phyloP scores from a whole-genome alignment of 1,139 yeast species.

The Taphrina sp. region DNA sequence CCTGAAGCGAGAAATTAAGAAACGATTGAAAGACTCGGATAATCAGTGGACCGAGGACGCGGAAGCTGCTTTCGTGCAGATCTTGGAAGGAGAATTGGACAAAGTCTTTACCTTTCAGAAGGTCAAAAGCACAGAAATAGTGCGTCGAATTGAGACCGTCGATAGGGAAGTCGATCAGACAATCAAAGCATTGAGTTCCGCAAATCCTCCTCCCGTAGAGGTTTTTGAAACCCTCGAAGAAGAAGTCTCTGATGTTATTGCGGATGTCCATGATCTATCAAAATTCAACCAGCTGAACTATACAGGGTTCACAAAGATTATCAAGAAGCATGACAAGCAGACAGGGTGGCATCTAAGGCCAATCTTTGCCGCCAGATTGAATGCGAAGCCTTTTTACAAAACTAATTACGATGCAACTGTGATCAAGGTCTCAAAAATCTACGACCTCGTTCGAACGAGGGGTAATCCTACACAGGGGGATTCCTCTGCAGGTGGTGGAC shows the following conservation, averaged over 20 bases:
- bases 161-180: slow-evolving; percentile 61
- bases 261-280: slow-evolving; percentile 95
- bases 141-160: slow-evolving; percentile 68
- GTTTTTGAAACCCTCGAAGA: slow-evolving; percentile 90
- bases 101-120: slow-evolving; percentile 77
- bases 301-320: slow-evolving; percentile 85
- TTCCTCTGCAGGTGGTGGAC: slow-evolving; percentile 93
- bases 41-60: slow-evolving; percentile 62
- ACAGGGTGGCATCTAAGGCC: slow-evolving; percentile 84
- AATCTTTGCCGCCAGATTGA: slow-evolving; percentile 85
- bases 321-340: slow-evolving; percentile 91
- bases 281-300: slow-evolving; percentile 88
- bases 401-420: slow-evolving; percentile 88
- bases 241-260: slow-evolving; percentile 87
- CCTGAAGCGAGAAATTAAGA: slow-evolving; percentile 40
- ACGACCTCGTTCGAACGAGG: slow-evolving; percentile 89
- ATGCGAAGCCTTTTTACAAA: slow-evolving; percentile 90
- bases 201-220: slow-evolving; percentile 55
- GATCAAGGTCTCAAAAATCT: slow-evolving; percentile 81
- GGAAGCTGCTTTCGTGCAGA: slow-evolving; percentile 68
- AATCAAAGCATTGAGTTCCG: slow-evolving; percentile 47
- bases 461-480: slow-evolving; percentile 95
- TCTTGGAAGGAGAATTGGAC: slow-evolving; percentile 72
- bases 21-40: slow-evolving; percentile 37
- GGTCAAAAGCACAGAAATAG: slow-evolving; percentile 71